Percentiles rank a stretch among this genome's conserved stretches.
These are phyloP conservation scores for Alternaria triticimaculans DNA, from an alignment of 2,329 filamentous ascomycete species.

Conservation along the genomic window DNA sequence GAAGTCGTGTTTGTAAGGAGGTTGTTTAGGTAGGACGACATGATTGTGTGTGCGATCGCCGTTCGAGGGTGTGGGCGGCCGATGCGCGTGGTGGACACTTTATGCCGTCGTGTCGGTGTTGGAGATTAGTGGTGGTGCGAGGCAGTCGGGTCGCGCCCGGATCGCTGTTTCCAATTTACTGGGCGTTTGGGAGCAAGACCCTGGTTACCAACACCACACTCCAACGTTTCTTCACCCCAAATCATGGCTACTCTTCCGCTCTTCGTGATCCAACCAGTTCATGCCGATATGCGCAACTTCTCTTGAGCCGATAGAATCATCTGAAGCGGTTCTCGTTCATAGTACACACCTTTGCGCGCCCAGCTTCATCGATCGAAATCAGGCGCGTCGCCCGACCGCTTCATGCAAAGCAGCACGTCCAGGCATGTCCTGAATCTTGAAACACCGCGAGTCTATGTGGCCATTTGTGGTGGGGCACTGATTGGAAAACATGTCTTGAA, in stretches of 20 bases:
- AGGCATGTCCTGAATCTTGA: conserved; percentile 2
- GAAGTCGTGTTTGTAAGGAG: conserved; percentile 65
- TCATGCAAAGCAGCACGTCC: not conserved
- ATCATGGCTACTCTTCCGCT: not conserved
- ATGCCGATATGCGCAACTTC: not conserved
- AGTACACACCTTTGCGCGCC: not conserved
- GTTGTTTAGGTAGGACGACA: conserved; percentile 80
- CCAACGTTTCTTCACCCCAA: not conserved
- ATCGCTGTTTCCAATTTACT: conserved; percentile 21
- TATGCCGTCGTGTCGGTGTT: conserved; percentile 2
- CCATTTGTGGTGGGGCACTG: not conserved
- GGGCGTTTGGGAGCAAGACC: conserved; percentile 17
- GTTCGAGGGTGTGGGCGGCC: not conserved
- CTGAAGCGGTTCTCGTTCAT: not conserved
- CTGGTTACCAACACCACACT: not conserved
- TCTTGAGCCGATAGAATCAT: not conserved
- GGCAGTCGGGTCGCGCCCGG: conserved; percentile 4
- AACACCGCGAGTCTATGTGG: not conserved
- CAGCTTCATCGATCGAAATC: not conserved
- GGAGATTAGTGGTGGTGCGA: conserved; percentile 8
- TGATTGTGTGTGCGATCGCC: conserved; percentile 17
- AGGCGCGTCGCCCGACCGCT: not conserved
- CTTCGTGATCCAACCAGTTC: not conserved
- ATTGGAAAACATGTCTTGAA: not conserved
- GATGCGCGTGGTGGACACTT: not conserved